Base-by-base conservation (phyloP, 1,139 yeast genomes). In the Hansenula sp. region DNA sequence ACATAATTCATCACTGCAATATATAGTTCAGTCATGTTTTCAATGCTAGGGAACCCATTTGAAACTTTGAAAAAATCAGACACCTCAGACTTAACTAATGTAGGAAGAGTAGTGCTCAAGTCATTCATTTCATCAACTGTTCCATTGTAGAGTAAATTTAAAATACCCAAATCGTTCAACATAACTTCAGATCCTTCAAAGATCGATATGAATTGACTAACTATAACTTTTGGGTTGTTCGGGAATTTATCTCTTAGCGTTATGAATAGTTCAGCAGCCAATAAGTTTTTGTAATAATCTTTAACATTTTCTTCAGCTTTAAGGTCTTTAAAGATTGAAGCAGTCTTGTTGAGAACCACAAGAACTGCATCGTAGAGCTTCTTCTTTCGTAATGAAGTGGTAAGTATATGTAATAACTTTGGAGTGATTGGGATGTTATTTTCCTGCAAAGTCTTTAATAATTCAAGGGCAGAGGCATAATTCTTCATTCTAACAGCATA, bases 121-220 rank as follows among this genome's bases (percentile, higher is more conserved):
- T 41, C 29, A 3, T 33, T 41, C 8, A 45, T n/a, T 2, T 20
- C 25, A 1, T 38, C 40, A 2, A 37, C 28, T 5, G 21, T 10
- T 13, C 33, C 37, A 12, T 42, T 30, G 14, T 48, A 41, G 2
- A 51, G 33, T n/a, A 52, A 35, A 3, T 43, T 43, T 0, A 44
- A n/a, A 9, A 54, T 21, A 3, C 52, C 48, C 19, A 54, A 26
- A 5, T 43, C 41, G 25, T 52, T 44, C 14, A 53, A 20, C 11
- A 47, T 10, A 5, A 32, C 19, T 8, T 12, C n/a, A 3, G 47
- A 34, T 5, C 40, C 20, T 4, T 51, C 48, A 29, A 40, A 54
- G 1, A 51, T 36, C 0, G 53, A 44, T 5, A 46, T 27, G 27
- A 50, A 47, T 32, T 54, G 53, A 6, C 54, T 52, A 17, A 52